phyloP scores from a whole-genome alignment of 2,329 filamentous ascomycete genomes.

The Berkeleyomyces rouxiae region DNA sequence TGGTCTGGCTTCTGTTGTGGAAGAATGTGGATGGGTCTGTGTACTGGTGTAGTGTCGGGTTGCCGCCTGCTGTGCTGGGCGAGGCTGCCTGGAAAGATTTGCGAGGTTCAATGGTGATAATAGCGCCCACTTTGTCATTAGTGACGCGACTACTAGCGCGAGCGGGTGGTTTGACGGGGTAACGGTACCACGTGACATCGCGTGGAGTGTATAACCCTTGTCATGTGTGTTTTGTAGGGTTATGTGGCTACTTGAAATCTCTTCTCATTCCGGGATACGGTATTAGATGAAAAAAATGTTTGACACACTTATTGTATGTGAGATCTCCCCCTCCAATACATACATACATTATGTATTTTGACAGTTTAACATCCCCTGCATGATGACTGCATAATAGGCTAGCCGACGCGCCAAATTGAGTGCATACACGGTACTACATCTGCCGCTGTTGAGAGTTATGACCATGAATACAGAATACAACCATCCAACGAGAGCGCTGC shows the following conservation, averaged over 20 bases:
- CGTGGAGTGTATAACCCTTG: not conserved
- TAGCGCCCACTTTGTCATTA: not conserved
- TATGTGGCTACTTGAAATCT: not conserved
- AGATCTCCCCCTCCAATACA: not conserved
- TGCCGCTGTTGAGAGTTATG: not conserved
- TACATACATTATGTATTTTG: not conserved
- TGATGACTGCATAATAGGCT: not conserved
- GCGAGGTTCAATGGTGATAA: not conserved
- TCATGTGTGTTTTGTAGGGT: not conserved
- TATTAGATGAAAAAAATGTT: no score
- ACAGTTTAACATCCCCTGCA: not conserved
- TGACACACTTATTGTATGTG: not conserved
- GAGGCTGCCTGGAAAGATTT: not conserved
- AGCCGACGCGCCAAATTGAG: no score
- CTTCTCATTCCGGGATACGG: not conserved
- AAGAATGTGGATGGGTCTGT: not conserved
- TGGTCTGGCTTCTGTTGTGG: not conserved
- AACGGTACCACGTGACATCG: slow-evolving; percentile 6
- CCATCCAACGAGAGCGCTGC: no score
- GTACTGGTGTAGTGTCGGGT: not conserved
- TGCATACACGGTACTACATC: not conserved
- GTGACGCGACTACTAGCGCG: not conserved
- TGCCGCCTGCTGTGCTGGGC: not conserved
- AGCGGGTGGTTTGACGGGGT: not conserved
- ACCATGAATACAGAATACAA: not conserved